Conservation (phyloP, 140 eudicot species). For the Cichorium intybus region DNA sequence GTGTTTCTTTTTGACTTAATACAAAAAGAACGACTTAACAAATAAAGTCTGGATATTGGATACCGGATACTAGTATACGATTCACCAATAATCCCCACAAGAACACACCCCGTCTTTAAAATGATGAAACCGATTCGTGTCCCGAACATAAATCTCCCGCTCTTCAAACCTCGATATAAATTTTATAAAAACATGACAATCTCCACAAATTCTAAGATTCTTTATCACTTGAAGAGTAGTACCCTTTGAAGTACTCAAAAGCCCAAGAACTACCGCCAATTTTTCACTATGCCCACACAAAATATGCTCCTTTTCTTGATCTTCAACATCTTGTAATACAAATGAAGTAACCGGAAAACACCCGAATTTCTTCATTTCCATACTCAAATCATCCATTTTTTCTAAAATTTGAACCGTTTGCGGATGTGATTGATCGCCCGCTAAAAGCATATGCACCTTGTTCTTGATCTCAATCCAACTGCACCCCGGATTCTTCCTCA, state of each 20-base stretch:
- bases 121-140: slow-evolving; percentile 89
- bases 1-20: background rate
- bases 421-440: slow-evolving; percentile 81
- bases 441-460: slow-evolving; percentile 83
- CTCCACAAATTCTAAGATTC: slow-evolving; percentile 94
- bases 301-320: slow-evolving; percentile 88
- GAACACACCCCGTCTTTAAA: slow-evolving; percentile 78
- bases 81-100: slow-evolving; percentile 90
- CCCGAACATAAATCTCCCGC: slow-evolving; percentile 81
- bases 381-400: slow-evolving; percentile 43
- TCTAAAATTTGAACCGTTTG: slow-evolving; percentile 61
- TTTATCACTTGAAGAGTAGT: slow-evolving; percentile 69
- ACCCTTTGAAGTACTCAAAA: slow-evolving; percentile 70
- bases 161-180: slow-evolving; percentile 65
- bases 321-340: slow-evolving; percentile 97
- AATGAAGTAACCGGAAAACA: slow-evolving; percentile 49
- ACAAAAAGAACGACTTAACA: background rate
- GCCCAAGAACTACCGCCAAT: slow-evolving; percentile 81
- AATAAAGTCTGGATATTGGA: background rate
- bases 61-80: background rate
- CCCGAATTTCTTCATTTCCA: slow-evolving; percentile 76
- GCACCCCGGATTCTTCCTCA: slow-evolving; percentile 95
- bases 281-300: slow-evolving; percentile 97
- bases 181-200: slow-evolving; percentile 74
- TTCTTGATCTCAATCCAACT: slow-evolving; percentile 95